These are phyloP conservation scores for Claviceps monticola DNA, from an alignment of 2,329 filamentous ascomycete species.

Conservation along the genomic window DNA sequence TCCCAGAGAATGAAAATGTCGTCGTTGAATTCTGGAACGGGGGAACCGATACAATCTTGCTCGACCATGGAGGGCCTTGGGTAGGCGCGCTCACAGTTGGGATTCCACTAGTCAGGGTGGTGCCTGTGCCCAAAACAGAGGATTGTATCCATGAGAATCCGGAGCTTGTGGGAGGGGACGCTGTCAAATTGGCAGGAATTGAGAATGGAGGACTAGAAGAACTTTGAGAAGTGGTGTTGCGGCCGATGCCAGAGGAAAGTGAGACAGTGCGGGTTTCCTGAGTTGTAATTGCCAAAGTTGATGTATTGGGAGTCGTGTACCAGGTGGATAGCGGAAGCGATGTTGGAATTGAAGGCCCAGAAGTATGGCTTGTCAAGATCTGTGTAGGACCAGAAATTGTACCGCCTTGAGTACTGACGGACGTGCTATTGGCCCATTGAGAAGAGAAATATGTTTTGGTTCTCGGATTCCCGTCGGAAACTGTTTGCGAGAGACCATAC, in stretches of 20 bases:
- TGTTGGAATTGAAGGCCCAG: neutral
- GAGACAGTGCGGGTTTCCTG: neutral
- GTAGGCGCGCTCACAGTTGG: neutral
- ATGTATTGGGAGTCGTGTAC: neutral
- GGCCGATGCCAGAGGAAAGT: neutral
- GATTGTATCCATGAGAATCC: neutral
- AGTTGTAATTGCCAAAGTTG: neutral
- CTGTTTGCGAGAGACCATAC: neutral
- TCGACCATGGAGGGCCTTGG: neutral
- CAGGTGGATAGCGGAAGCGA: neutral
- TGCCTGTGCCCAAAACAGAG: slow-evolving; percentile 2
- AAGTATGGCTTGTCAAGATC: neutral
- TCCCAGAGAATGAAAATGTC: slow-evolving; percentile 10
- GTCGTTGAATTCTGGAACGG: slow-evolving; percentile 4
- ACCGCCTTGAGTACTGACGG: neutral
- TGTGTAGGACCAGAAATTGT: neutral
- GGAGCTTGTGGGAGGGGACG: neutral
- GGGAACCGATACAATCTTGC: neutral
- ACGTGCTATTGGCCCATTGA: slow-evolving; percentile 2
- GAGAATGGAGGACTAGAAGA: neutral
- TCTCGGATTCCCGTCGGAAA: slow-evolving; percentile 1
- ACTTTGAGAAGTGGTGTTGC: neutral
- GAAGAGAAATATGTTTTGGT: slow-evolving; percentile 4
- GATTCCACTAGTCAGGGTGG: neutral
- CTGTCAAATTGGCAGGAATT: neutral